Evolutionary conservation across 1,284 basidiomycete species (phyloP).

Genomic region (Heterobasidion irregulare): DNA sequence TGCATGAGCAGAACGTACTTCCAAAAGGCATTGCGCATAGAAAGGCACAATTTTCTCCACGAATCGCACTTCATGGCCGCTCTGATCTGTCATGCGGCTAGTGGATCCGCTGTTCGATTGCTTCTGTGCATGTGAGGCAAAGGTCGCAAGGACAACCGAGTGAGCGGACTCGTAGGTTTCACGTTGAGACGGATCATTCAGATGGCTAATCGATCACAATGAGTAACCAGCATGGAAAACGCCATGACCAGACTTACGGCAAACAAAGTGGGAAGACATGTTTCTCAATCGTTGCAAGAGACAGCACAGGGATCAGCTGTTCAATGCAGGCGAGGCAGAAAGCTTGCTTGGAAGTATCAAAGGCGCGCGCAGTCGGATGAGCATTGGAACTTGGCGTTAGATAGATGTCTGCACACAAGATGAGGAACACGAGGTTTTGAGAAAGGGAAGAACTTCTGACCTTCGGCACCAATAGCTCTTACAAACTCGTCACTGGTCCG

Average conservation of each 20-base stretch:
- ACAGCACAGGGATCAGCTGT: slow-evolving; percentile 56
- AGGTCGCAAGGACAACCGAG: slow-evolving; percentile 62
- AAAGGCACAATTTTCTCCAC: slow-evolving; percentile 55
- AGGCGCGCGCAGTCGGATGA: slow-evolving; percentile 1
- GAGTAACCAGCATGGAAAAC: slow-evolving; percentile 1
- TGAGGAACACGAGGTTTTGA: not conserved
- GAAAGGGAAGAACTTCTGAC: slow-evolving; percentile 5
- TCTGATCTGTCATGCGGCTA: not conserved
- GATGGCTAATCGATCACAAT: slow-evolving; percentile 30
- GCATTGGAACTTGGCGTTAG: not conserved
- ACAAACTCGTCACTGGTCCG: slow-evolving; percentile 34
- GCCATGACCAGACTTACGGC: slow-evolving; percentile 35
- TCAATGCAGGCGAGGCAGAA: slow-evolving; percentile 61
- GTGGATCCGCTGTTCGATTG: not conserved
- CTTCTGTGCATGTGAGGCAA: slow-evolving; percentile 40
- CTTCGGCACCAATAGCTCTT: slow-evolving; percentile 8
- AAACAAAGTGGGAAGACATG: slow-evolving; percentile 49
- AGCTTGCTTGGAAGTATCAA: slow-evolving; percentile 43
- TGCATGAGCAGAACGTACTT: slow-evolving; percentile 32
- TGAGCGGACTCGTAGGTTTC: slow-evolving; percentile 71
- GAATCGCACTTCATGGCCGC: slow-evolving; percentile 20
- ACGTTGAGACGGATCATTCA: slow-evolving; percentile 46
- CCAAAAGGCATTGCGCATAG: slow-evolving; percentile 55
- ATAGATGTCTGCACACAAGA: not conserved
- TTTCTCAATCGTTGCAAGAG: slow-evolving; percentile 35